Evolutionary conservation across 129 eudicot species (phyloP), one percentile per base, ranked within the genome.

Genomic region (Flaveria linearis): DNA sequence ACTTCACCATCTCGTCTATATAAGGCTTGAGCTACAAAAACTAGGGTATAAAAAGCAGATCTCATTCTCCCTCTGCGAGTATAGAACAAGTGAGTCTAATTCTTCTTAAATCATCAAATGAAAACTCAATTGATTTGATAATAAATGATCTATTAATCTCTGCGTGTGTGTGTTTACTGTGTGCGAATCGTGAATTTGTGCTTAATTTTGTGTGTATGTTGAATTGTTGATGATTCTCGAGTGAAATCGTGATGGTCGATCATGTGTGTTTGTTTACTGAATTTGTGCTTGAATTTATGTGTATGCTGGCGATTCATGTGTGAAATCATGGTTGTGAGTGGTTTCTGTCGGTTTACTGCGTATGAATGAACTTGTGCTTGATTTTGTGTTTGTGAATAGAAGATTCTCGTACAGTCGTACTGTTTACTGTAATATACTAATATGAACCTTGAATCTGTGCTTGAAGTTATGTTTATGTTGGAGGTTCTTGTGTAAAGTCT

Each of bases 41-140:
- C 73, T 79, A 79, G 78, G 83, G 78, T 79, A 79, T 79, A 79
- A 79, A 79, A 79, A 72, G 83, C 78, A 71, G 78, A 72, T 79
- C 78, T 79, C 73, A 79, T 79, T 79, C 78, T 79, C 83, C 83
- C 83, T 72, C 78, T 56, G 68, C 75, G 57, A 66, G 12, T 45
- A 53, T 45, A 53, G 30, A 39, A 6, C 50, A 62, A 63, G 83
- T 79, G 78, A 79, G 83, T 79, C 49, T 12, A 22, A 51, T 78
- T 70, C 70, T 70, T 60, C 46, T 11, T n/a, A 78, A 46, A 70
- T 71, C 77, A 60, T 65, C 61, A 61, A 71, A 17, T 5, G 1
- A 9, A 56, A 78, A 60, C 77, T 25, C 41, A 6, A 8, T 65
- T 51, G 45, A 76, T 67, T 9, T 66, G 7, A 66, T 66, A 39